phyloP scores from a whole-genome alignment of 176 grass and related monocot species.

The Tuctoria greenei region DNA sequence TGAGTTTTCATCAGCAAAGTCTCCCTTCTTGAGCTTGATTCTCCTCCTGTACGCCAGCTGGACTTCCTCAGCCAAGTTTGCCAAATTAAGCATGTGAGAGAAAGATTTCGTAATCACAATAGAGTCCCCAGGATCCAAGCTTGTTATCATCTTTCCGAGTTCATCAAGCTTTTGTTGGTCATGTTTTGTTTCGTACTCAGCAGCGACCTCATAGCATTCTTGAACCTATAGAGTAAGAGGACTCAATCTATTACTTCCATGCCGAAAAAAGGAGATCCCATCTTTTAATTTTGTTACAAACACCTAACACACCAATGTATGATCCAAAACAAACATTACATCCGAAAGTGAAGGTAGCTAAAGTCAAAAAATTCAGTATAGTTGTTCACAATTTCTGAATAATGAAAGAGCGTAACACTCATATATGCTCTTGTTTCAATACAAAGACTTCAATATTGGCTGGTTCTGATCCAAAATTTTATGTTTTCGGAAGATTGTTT shows the following conservation, averaged over 20 bases:
- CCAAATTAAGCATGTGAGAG: constrained; percentile 81
- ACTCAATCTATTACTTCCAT: constrained; percentile 13
- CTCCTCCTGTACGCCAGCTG: constrained; percentile 76
- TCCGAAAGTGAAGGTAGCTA: background rate
- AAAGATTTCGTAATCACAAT: constrained; percentile 79
- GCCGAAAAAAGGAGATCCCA: background rate
- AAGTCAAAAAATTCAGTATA: constrained; percentile 11
- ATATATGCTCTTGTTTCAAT: background rate
- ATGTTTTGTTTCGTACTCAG: constrained; percentile 61
- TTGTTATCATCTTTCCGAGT: constrained; percentile 65
- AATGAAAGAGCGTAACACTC: background rate
- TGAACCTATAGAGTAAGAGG: constrained; percentile 51
- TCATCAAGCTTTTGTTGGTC: constrained; percentile 63
- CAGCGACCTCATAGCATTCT: constrained; percentile 72
- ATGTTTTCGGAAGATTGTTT: background rate
- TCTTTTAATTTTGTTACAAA: constrained; percentile 1
- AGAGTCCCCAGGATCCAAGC: constrained; percentile 67
- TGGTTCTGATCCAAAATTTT: background rate
- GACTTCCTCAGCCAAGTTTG: constrained; percentile 78
- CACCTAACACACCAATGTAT: background rate
- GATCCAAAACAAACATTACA: background rate
- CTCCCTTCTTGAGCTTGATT: constrained; percentile 70
- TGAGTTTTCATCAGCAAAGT: constrained; percentile 71
- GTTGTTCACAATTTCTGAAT: background rate
- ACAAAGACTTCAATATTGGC: background rate